phyloP scores from a whole-genome alignment of 495 filamentous ascomycete species.

The Aspergillus steynii region DNA sequence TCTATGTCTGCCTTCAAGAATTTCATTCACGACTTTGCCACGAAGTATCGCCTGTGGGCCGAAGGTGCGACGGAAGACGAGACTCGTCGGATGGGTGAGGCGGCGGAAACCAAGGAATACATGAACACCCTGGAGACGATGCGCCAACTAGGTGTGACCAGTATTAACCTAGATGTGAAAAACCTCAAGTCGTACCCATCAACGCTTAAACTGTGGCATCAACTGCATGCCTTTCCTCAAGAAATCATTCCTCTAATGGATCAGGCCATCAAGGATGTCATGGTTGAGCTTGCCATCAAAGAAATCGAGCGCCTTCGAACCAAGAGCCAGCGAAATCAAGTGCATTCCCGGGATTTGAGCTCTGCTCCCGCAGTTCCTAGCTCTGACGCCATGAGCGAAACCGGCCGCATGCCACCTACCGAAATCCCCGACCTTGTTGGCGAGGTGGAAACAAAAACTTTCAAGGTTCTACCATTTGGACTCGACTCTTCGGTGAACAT shows the following conservation, averaged over 20 bases:
- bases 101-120: conserved; percentile 70
- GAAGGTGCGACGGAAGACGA: conserved; percentile 80
- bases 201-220: conserved; percentile 92
- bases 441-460: conserved; percentile 70
- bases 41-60: conserved; percentile 88
- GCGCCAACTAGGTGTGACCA: conserved; percentile 77
- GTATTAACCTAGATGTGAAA: conserved; percentile 82
- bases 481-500: conserved; percentile 85
- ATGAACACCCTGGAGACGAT: conserved; percentile 86
- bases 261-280: conserved; percentile 85
- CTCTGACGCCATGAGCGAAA: conserved; percentile 62
- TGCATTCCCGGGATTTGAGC: conserved; percentile 52
- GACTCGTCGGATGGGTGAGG: conserved; percentile 60
- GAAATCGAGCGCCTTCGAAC: conserved; percentile 71
- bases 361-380: conserved; percentile 74
- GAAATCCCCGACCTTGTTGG: conserved; percentile 61
- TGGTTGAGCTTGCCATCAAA: conserved; percentile 84
- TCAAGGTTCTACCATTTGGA: conserved; percentile 88
- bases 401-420: conserved; percentile 30
- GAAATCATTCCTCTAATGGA: conserved; percentile 98
- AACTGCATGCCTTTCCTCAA: conserved; percentile 86
- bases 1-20: conserved; percentile 84
- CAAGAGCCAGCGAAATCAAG: conserved; percentile 51
- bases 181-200: conserved; percentile 93
- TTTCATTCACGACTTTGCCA: conserved; percentile 85